Conservation (phyloP, 331 rosid species). For the Quercus phellos region DNA sequence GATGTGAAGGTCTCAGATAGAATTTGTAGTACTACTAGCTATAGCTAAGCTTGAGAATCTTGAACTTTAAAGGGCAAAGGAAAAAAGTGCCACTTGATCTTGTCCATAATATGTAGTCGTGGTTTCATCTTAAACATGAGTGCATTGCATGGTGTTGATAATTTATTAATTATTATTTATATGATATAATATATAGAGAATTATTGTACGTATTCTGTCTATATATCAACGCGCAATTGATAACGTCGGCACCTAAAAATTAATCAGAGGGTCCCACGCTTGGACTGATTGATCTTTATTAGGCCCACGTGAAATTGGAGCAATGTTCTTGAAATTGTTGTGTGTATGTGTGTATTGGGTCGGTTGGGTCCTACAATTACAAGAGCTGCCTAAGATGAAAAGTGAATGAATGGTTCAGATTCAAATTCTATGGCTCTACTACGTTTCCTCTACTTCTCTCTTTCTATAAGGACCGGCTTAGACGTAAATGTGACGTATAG, state of each 20-base stretch:
- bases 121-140: not conserved
- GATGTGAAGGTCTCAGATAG: not conserved
- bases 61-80: not conserved
- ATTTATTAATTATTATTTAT: no score
- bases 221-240: not conserved
- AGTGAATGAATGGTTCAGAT: not conserved
- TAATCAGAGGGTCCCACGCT: constrained; percentile 20
- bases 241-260: constrained; percentile 25
- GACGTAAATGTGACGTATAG: no score
- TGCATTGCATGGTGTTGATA: not conserved
- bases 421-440: constrained; percentile 10
- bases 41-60: not conserved
- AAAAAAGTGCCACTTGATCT: not conserved
- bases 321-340: constrained; percentile 4
- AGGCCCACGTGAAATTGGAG: constrained; percentile 6
- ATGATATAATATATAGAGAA: not conserved
- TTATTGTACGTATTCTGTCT: constrained; percentile 3
- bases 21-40: no score
- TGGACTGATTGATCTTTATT: constrained; percentile 12
- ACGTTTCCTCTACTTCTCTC: not conserved
- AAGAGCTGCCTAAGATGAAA: constrained; percentile 26
- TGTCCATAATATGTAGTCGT: not conserved
- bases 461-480: no score
- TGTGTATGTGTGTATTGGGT: not conserved
- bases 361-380: constrained; percentile 10